Percentiles rank a stretch among this genome's conserved stretches.
Evolutionary conservation across 2,329 filamentous ascomycete species (phyloP).

Genomic region (Sclerotinia spermophila): DNA sequence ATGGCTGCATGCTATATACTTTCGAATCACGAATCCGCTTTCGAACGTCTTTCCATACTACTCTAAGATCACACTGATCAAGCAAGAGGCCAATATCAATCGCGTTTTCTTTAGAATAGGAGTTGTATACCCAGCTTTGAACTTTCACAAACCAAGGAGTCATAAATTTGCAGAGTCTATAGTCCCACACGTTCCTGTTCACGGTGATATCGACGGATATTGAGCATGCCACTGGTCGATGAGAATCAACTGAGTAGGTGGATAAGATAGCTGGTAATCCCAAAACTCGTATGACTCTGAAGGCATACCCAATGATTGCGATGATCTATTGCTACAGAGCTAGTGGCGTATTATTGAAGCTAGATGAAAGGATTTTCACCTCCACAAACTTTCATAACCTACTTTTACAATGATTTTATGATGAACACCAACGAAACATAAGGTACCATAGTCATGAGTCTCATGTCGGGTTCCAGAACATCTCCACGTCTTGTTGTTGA

Average conservation of each 20-base stretch:
- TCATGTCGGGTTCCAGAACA: constrained; percentile 37
- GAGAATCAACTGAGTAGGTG: constrained; percentile 57
- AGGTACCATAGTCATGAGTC: constrained; percentile 36
- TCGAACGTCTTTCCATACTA: constrained; percentile 56
- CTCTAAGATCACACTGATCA: constrained; percentile 51
- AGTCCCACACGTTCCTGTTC: constrained; percentile 58
- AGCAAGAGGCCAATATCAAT: constrained; percentile 50
- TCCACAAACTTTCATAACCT: constrained; percentile 51
- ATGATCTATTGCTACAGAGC: not conserved
- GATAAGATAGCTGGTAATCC: constrained; percentile 45
- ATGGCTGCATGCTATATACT: not conserved
- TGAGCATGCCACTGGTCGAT: constrained; percentile 58
- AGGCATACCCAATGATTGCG: no score
- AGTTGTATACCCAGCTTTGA: constrained; percentile 48
- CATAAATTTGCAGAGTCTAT: constrained; percentile 55
- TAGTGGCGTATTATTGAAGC: constrained; percentile 45
- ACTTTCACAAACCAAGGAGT: constrained; percentile 47
- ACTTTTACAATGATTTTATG: constrained; percentile 53
- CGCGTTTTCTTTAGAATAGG: constrained; percentile 59
- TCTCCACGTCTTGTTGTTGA: constrained; percentile 34
- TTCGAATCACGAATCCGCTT: not conserved
- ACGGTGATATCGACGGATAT: constrained; percentile 49
- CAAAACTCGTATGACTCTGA: no score
- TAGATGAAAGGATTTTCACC: constrained; percentile 56
- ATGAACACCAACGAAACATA: constrained; percentile 41